A percentile compares a stretch with the other conserved stretches of the same genome.
phyloP scores from a whole-genome alignment of 306 rosid species.

The Senna tora region DNA sequence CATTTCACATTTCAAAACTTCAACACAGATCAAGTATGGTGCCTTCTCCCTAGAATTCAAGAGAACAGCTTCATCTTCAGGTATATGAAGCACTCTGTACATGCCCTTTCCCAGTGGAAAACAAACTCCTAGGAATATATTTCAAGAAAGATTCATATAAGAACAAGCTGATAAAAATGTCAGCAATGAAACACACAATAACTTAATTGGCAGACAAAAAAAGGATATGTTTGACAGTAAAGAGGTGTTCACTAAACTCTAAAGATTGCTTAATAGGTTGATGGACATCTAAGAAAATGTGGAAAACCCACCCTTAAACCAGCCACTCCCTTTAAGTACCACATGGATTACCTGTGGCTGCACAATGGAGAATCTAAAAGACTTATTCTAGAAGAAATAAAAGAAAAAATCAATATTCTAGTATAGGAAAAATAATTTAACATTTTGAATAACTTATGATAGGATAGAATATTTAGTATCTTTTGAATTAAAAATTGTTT shows the following conservation, averaged over 20 bases:
- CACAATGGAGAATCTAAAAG: too few relatives aligned
- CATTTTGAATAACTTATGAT: too few relatives aligned
- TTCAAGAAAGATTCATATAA: slow-evolving; percentile 41
- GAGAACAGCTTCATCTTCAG: slow-evolving; percentile 98
- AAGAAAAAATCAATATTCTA: too few relatives aligned
- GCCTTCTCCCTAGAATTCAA: slow-evolving; percentile 99
- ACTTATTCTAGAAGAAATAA: too few relatives aligned
- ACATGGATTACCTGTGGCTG: too few relatives aligned
- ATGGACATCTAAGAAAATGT: too few relatives aligned
- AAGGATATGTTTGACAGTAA: slow-evolving; percentile 18
- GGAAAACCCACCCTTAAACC: too few relatives aligned
- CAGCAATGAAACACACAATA: slow-evolving; percentile 26
- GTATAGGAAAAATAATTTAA: too few relatives aligned
- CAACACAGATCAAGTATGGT: slow-evolving; percentile 87
- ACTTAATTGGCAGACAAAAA: slow-evolving; percentile 23
- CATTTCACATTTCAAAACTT: slow-evolving; percentile 87
- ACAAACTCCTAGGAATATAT: slow-evolving; percentile 68
- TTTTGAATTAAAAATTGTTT: too few relatives aligned
- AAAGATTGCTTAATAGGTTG: background rate
- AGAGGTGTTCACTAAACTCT: background rate
- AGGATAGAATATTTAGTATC: too few relatives aligned
- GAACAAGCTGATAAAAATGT: slow-evolving; percentile 28
- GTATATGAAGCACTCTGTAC: slow-evolving; percentile 91
- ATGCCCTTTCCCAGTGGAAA: slow-evolving; percentile 98
- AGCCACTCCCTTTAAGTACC: too few relatives aligned